Conservation (phyloP, 352 stramenopile species). For the Salisapilia sapeloensis region DNA sequence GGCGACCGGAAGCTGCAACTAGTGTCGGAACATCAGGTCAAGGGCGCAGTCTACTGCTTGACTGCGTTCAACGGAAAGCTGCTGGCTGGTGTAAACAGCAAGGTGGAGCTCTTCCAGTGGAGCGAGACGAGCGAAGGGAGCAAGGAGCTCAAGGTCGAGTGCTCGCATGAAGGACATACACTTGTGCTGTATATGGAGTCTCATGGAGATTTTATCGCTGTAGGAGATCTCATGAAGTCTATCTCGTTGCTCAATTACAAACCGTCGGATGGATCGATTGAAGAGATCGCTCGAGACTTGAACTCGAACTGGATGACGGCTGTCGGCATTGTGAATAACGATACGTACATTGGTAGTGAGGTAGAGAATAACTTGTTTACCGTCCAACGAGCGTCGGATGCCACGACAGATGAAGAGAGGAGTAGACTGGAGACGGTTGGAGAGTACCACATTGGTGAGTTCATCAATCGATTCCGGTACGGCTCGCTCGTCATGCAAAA, state of each 20-base stretch:
- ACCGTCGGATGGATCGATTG: conserved; percentile 78
- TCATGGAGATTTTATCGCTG: conserved; percentile 88
- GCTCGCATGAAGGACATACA: conserved; percentile 91
- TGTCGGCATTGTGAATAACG: conserved; percentile 86
- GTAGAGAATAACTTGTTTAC: conserved; percentile 93
- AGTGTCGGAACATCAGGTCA: conserved; percentile 86
- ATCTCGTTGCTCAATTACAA: conserved; percentile 93
- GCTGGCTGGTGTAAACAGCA: conserved; percentile 89
- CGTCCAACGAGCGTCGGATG: conserved; percentile 84
- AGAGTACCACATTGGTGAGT: conserved; percentile 92
- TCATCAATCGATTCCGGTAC: conserved; percentile 91
- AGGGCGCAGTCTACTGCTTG: conserved; percentile 91
- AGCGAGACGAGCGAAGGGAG: conserved; percentile 77
- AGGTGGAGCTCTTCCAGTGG: conserved; percentile 88
- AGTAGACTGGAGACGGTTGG: conserved; percentile 85
- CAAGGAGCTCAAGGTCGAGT: conserved; percentile 84
- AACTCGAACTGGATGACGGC: conserved; percentile 95
- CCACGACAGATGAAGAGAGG: conserved; percentile 86
- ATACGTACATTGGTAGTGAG: conserved; percentile 92
- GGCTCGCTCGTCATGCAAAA: conserved; percentile 93
- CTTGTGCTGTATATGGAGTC: conserved; percentile 92
- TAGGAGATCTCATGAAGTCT: conserved; percentile 95
- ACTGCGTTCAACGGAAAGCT: conserved; percentile 91
- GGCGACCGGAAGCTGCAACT: conserved; percentile 76
- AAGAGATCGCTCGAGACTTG: conserved; percentile 92